phyloP scores from a whole-genome alignment of 768 basidiomycete genomes.

The Daedalea quercina region DNA sequence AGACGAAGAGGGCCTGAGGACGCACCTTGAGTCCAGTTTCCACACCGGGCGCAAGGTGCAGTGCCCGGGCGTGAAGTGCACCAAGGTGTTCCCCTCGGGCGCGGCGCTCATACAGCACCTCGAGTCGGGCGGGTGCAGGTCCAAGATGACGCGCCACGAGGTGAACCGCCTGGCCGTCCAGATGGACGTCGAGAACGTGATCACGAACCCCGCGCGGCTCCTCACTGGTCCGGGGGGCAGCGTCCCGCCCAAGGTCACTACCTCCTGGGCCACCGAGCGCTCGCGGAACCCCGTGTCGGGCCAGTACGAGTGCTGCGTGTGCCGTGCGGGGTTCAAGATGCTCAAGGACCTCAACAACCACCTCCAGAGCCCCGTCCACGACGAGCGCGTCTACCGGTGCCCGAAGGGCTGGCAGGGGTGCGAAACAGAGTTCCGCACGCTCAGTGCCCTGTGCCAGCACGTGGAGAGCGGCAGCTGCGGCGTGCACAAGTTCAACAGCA shows the following conservation, averaged over 20 bases:
- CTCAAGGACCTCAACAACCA: slow-evolving; percentile 52
- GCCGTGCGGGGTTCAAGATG: slow-evolving; percentile 35
- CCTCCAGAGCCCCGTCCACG: slow-evolving; percentile 54
- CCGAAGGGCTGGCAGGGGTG: slow-evolving; percentile 36
- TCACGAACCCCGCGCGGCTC: slow-evolving; percentile 52
- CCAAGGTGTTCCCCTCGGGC: slow-evolving; percentile 38
- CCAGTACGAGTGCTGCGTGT: slow-evolving; percentile 60
- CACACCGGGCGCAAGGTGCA: slow-evolving; percentile 36
- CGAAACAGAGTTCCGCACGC: slow-evolving; percentile 33
- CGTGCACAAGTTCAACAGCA: slow-evolving; percentile 39
- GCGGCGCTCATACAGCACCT: slow-evolving; percentile 57
- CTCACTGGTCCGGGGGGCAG: slow-evolving; percentile 29
- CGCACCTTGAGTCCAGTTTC: slow-evolving; percentile 48
- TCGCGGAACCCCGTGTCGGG: slow-evolving; percentile 31
- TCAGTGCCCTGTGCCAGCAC: slow-evolving; percentile 59
- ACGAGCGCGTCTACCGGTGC: slow-evolving; percentile 48
- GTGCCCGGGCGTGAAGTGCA: slow-evolving; percentile 39
- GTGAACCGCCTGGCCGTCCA: slow-evolving; percentile 35
- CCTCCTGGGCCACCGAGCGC: slow-evolving; percentile 27
- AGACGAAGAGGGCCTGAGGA: slow-evolving; percentile 29
- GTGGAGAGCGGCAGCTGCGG: slow-evolving; percentile 60
- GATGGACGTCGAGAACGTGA: slow-evolving; percentile 38
- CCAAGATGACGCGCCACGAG: slow-evolving; percentile 35
- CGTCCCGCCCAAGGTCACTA: slow-evolving; percentile 17
- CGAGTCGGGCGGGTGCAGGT: slow-evolving; percentile 52